Evolutionary conservation across 1,284 basidiomycete species (phyloP).

Genomic region (Somion occarium): DNA sequence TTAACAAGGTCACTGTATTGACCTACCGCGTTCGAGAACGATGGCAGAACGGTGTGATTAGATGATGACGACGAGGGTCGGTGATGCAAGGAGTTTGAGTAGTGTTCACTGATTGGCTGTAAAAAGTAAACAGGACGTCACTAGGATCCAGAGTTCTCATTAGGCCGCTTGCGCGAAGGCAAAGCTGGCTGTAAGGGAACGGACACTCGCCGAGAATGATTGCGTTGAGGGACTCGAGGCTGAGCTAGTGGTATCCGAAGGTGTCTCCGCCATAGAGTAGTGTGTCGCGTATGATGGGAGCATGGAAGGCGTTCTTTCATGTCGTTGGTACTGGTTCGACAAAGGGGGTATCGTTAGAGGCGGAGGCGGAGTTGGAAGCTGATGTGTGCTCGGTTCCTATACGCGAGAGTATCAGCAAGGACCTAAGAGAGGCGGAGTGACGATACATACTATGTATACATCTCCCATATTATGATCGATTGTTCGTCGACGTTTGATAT

Average conservation of each 20-base stretch:
- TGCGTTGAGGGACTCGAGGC: slow-evolving; percentile 69
- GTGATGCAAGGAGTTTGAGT: slow-evolving; percentile 17
- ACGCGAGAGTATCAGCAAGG: not conserved
- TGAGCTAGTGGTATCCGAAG: slow-evolving; percentile 67
- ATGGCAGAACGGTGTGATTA: slow-evolving; percentile 19
- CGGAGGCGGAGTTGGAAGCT: slow-evolving; percentile 43
- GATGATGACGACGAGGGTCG: slow-evolving; percentile 19
- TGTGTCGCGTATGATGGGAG: slow-evolving; percentile 48
- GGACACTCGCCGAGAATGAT: slow-evolving; percentile 74
- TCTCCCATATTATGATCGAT: slow-evolving; percentile 48
- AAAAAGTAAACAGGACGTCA: slow-evolving; percentile 35
- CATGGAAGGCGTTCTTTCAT: slow-evolving; percentile 33
- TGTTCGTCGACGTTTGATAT: slow-evolving; percentile 51
- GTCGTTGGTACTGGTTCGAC: slow-evolving; percentile 26
- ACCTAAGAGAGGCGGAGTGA: not conserved
- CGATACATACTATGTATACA: slow-evolving; percentile 47
- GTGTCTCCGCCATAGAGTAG: slow-evolving; percentile 62
- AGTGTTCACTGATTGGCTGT: slow-evolving; percentile 54
- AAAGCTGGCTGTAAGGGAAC: slow-evolving; percentile 31
- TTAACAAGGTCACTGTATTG: slow-evolving; percentile 29
- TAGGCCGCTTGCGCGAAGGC: slow-evolving; percentile 24
- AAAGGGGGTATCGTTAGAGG: slow-evolving; percentile 52
- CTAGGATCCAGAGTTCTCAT: slow-evolving; percentile 41
- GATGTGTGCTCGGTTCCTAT: slow-evolving; percentile 5
- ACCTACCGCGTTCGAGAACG: slow-evolving; percentile 25